phyloP scores from a whole-genome alignment of 177 flowering plant species.

The Vitis hybrid region DNA sequence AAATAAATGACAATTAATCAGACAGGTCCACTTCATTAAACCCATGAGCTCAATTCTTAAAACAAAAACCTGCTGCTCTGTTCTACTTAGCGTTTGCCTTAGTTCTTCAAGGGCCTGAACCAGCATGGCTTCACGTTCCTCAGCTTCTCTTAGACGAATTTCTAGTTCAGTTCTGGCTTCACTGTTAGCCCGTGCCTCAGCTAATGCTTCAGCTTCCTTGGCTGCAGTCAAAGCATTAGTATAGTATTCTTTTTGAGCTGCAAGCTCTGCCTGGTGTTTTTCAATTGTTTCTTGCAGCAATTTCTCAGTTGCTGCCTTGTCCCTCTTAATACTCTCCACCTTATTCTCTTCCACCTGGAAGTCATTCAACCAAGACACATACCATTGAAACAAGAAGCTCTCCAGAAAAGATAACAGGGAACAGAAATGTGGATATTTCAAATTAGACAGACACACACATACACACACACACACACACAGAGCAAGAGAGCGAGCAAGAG shows the following conservation, averaged over 20 bases:
- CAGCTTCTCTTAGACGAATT: slow-evolving; percentile 82
- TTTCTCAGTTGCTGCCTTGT: slow-evolving; percentile 88
- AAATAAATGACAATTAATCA: neutral
- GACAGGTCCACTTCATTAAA: neutral
- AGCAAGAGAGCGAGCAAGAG: too few species aligned
- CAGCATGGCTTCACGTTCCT: slow-evolving; percentile 88
- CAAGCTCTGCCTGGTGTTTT: slow-evolving; percentile 87
- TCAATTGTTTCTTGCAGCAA: slow-evolving; percentile 95
- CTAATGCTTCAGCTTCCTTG: slow-evolving; percentile 93
- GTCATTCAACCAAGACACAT: slow-evolving; percentile 3
- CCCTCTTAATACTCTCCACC: slow-evolving; percentile 91
- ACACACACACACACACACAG: too few species aligned
- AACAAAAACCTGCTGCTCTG: slow-evolving; percentile 85
- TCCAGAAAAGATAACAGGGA: too few species aligned
- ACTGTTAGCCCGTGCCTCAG: slow-evolving; percentile 89
- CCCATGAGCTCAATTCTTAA: neutral
- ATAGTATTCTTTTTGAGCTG: slow-evolving; percentile 81
- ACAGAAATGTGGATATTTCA: too few species aligned
- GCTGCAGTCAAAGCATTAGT: slow-evolving; percentile 85
- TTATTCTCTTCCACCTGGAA: slow-evolving; percentile 91
- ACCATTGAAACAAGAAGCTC: neutral
- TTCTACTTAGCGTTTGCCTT: slow-evolving; percentile 82
- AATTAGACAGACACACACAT: too few species aligned
- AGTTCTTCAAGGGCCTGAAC: slow-evolving; percentile 94
- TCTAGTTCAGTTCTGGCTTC: slow-evolving; percentile 96